phyloP scores from a whole-genome alignment of 1,284 basidiomycete species.

The Kwoniella shivajii region DNA sequence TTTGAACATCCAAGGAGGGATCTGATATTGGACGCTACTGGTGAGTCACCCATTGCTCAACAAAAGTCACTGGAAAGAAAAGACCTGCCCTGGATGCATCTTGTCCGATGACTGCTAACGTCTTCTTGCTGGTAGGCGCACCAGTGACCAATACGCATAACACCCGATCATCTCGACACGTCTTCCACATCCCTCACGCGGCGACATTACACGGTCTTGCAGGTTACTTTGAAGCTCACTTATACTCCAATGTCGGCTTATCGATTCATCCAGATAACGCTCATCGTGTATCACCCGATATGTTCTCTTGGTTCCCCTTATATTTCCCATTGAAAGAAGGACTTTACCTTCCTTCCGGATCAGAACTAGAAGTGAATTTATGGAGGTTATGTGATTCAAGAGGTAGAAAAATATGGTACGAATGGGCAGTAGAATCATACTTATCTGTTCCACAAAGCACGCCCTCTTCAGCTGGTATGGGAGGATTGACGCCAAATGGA shows the following conservation, averaged over 20 bases:
- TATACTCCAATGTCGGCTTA: conserved; percentile 84
- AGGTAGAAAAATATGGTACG: conserved; percentile 82
- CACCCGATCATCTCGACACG: conserved; percentile 72
- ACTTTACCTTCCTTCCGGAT: conserved; percentile 86
- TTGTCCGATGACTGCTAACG: too few relatives aligned
- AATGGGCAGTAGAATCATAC: conserved; percentile 95
- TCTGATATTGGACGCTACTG: conserved; percentile 69
- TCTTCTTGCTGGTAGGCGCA: conserved; percentile 63
- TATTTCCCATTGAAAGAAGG: conserved; percentile 96
- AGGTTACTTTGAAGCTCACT: conserved; percentile 94
- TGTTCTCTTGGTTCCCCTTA: conserved; percentile 99
- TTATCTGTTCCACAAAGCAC: conserved; percentile 57
- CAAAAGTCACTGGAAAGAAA: too few relatives aligned
- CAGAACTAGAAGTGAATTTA: conserved; percentile 88
- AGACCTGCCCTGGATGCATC: too few relatives aligned
- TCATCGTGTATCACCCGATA: conserved; percentile 81
- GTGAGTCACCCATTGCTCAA: conserved; percentile 56
- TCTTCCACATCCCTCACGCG: conserved; percentile 92
- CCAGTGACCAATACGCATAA: conserved; percentile 89
- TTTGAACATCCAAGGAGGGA: conserved; percentile 91
- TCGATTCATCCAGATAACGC: conserved; percentile 92
- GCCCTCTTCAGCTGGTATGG: conserved; percentile 17
- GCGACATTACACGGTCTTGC: conserved; percentile 95
- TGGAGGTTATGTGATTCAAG: conserved; percentile 89
- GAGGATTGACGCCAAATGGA: conserved; percentile 5